Evolutionary conservation across 441 rosid genomes (phyloP).

Genomic region (Erysimum cheiri): DNA sequence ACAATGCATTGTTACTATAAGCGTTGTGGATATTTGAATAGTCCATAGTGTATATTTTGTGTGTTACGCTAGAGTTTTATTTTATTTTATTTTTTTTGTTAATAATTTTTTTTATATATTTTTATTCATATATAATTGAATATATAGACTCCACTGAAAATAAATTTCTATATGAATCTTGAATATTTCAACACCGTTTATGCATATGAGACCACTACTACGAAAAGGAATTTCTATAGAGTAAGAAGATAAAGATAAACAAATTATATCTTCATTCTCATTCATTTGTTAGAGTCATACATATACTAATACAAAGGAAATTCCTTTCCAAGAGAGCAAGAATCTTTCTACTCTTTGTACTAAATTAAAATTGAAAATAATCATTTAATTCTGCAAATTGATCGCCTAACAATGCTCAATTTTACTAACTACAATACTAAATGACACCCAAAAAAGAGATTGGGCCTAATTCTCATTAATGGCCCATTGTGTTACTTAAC

Average conservation of each 20-base stretch:
- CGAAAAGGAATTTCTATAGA: neutral
- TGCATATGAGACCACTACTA: too few species aligned
- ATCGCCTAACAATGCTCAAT: too few species aligned
- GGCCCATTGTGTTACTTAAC: neutral
- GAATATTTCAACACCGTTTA: too few species aligned
- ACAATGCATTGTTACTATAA: too few species aligned
- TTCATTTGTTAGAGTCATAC: neutral
- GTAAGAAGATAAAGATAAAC: neutral
- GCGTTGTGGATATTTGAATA: too few species aligned
- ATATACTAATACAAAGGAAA: neutral
- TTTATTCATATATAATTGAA: too few species aligned
- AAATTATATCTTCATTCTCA: neutral
- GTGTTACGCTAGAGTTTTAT: too few species aligned
- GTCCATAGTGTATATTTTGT: too few species aligned
- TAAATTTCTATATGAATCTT: too few species aligned
- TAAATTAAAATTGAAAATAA: neutral
- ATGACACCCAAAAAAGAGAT: neutral
- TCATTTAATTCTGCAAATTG: neutral
- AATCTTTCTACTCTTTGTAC: neutral
- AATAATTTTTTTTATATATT: too few species aligned
- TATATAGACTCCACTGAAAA: too few species aligned
- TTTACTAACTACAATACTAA: neutral
- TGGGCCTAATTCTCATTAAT: neutral
- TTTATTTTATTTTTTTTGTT: too few species aligned
- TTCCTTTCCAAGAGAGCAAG: neutral